Evolutionary conservation across 345 rosid species (phyloP).

Genomic region (Eucalyptus albens): DNA sequence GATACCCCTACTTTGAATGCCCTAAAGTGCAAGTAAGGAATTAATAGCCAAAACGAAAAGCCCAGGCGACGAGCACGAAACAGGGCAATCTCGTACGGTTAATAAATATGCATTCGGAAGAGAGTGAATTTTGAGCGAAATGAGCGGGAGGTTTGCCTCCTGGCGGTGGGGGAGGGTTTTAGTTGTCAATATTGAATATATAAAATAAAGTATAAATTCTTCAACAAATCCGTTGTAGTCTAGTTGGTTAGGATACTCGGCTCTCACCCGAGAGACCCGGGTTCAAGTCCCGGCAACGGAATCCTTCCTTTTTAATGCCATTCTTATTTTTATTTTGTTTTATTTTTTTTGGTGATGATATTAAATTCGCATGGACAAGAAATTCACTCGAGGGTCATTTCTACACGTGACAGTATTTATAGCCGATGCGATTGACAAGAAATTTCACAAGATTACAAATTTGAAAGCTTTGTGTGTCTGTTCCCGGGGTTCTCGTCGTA

Average conservation of each 20-base stretch:
- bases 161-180: neutral
- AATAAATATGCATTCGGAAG: too few species aligned
- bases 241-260: slow-evolving; percentile 38
- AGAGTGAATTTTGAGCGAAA: neutral
- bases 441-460: neutral
- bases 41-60: neutral
- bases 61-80: too few species aligned
- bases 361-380: too few species aligned
- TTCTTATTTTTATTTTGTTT: neutral
- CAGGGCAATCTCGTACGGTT: too few species aligned
- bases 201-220: accelerated
- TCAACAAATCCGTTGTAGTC: slow-evolving; percentile 16
- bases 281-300: slow-evolving; percentile 33
- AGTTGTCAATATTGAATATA: accelerated
- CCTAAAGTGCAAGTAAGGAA: neutral
- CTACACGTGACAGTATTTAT: neutral
- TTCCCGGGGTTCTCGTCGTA: too few species aligned
- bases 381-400: too few species aligned
- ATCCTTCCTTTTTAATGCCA: neutral
- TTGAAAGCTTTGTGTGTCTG: neutral
- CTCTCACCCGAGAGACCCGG: slow-evolving; percentile 41
- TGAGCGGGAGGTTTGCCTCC: neutral
- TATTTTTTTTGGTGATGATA: neutral
- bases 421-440: neutral
- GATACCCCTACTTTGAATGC: neutral